Conservation (phyloP, 1,139 yeast species). For the Protomyces arabidopsidicola region DNA sequence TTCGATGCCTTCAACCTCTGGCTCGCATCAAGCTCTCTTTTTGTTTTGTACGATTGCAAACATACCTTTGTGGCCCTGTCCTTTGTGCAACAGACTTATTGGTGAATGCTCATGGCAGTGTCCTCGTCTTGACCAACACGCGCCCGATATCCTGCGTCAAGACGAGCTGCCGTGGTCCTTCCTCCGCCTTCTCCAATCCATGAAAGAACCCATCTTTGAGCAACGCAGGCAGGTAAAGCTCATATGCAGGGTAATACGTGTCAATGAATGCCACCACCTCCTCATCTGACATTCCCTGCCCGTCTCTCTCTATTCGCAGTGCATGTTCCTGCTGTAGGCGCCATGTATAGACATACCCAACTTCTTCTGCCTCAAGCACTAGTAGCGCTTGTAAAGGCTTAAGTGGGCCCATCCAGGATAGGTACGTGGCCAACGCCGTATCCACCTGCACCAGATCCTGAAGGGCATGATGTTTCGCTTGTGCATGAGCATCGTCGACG, state of each 20-base stretch:
- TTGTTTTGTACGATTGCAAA: not conserved
- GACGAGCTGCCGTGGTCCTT: not conserved
- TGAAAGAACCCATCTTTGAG: slow-evolving; percentile 29
- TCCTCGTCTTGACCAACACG: not conserved
- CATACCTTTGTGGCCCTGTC: not conserved
- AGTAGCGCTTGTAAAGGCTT: slow-evolving; percentile 45
- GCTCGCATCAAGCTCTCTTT: not conserved
- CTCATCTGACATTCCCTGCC: slow-evolving; percentile 73
- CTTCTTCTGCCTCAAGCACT: slow-evolving; percentile 55
- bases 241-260: slow-evolving; percentile 82
- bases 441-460: slow-evolving; percentile 39
- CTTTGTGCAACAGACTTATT: not conserved
- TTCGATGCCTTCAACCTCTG: not conserved
- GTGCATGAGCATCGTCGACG: slow-evolving; percentile 18
- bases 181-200: not conserved
- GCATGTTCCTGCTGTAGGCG: slow-evolving; percentile 78
- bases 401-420: not conserved
- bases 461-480: slow-evolving; percentile 32
- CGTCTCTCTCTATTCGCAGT: slow-evolving; percentile 47
- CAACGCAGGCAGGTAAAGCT: slow-evolving; percentile 56
- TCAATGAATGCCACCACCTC: slow-evolving; percentile 65
- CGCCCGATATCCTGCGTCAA: not conserved
- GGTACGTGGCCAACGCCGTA: slow-evolving; percentile 45
- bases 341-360: slow-evolving; percentile 71
- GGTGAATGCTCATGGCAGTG: not conserved